Conservation (phyloP, 306 rosid species). For the Dryas octopetala region DNA sequence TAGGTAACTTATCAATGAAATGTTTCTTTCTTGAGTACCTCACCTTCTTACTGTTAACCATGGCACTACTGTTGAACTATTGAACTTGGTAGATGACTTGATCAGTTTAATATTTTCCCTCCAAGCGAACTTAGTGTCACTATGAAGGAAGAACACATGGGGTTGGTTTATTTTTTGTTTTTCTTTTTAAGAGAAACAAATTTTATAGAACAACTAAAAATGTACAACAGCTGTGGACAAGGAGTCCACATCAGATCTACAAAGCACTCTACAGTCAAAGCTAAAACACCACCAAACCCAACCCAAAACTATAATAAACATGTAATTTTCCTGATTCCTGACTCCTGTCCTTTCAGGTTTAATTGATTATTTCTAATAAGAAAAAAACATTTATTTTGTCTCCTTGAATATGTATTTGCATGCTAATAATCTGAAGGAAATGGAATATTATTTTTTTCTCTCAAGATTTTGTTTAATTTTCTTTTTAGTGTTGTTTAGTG, state of each 20-base stretch:
- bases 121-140: too few species aligned
- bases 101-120: too few species aligned
- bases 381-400: not conserved
- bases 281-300: too few species aligned
- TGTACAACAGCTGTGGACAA: too few species aligned
- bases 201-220: too few species aligned
- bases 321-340: not conserved
- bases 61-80: slow-evolving; percentile 12
- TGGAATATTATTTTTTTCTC: not conserved
- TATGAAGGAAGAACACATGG: too few species aligned
- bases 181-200: too few species aligned
- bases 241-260: too few species aligned
- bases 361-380: not conserved
- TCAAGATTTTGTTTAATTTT: not conserved
- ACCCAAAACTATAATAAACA: too few species aligned
- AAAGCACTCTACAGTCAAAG: too few species aligned
- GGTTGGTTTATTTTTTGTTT: too few species aligned
- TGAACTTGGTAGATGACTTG: not conserved
- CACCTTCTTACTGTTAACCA: not conserved
- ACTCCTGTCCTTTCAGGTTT: not conserved
- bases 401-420: not conserved
- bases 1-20: slow-evolving; percentile 48
- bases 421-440: not conserved
- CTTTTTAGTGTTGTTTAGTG: slow-evolving; percentile 5
- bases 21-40: not conserved